Conservation (phyloP, 495 filamentous ascomycete genomes). For the Apiosordaria backusii region DNA sequence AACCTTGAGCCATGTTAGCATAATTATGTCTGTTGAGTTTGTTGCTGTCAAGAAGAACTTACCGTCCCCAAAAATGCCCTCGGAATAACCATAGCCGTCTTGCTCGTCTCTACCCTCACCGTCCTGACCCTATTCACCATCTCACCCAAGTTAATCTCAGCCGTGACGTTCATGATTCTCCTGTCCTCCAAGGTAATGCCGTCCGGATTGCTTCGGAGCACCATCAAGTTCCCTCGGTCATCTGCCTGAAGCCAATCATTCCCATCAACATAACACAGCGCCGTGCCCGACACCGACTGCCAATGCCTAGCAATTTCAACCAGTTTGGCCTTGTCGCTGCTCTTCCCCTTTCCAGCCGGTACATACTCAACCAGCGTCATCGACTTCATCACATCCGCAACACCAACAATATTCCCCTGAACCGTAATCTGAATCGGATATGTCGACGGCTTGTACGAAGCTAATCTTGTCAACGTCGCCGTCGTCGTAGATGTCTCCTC, state of each 20-base stretch:
- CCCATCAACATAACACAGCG: slow-evolving; percentile 61
- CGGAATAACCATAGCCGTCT: slow-evolving; percentile 65
- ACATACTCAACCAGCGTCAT: slow-evolving; percentile 69
- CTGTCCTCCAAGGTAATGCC: slow-evolving; percentile 73
- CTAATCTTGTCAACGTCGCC: slow-evolving; percentile 58
- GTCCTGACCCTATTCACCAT: slow-evolving; percentile 78
- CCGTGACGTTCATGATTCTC: slow-evolving; percentile 64
- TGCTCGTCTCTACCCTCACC: slow-evolving; percentile 54
- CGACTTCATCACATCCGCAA: slow-evolving; percentile 94
- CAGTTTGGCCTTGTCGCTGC: slow-evolving; percentile 47
- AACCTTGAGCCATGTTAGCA: slow-evolving; percentile 51
- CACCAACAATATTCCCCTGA: slow-evolving; percentile 65
- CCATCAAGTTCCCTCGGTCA: slow-evolving; percentile 79
- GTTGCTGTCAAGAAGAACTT: slow-evolving; percentile 34
- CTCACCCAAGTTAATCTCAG: slow-evolving; percentile 82
- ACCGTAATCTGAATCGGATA: slow-evolving; percentile 82
- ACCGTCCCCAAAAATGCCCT: slow-evolving; percentile 89
- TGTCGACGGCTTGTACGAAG: slow-evolving; percentile 75
- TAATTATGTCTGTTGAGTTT: slow-evolving; percentile 20
- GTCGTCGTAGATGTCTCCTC: slow-evolving; percentile 45
- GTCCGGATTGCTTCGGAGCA: slow-evolving; percentile 65
- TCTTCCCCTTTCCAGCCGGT: slow-evolving; percentile 38
- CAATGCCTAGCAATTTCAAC: slow-evolving; percentile 76
- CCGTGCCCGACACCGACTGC: slow-evolving; percentile 76
- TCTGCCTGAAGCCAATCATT: slow-evolving; percentile 78